A percentile compares a stretch with the other conserved stretches of the same genome.
These are phyloP conservation scores for Yarrowia porcina DNA, from an alignment of 805 yeast genomes.

Conservation along the genomic window DNA sequence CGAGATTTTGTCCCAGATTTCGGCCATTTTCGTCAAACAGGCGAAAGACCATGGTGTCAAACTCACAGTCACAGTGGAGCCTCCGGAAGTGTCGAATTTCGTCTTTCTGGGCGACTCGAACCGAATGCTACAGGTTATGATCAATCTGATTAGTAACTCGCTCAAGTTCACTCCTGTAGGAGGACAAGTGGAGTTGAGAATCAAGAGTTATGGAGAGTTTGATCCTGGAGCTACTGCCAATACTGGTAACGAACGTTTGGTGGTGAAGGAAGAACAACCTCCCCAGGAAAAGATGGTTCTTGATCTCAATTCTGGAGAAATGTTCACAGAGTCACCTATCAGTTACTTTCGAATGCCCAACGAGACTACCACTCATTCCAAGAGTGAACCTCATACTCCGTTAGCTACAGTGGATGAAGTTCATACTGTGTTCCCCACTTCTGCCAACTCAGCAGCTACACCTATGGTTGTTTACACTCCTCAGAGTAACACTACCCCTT, in stretches of 20 bases:
- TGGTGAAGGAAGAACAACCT: not conserved
- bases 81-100: conserved; percentile 50
- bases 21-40: conserved; percentile 63
- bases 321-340: conserved; percentile 20
- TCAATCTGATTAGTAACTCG: conserved; percentile 87
- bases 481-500: not conserved
- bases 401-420: conserved; percentile 11
- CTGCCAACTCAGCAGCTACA: not conserved
- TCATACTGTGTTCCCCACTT: not conserved
- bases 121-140: conserved; percentile 81
- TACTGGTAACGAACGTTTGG: conserved; percentile 13
- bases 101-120: conserved; percentile 80
- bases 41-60: conserved; percentile 63
- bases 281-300: conserved; percentile 19
- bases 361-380: not conserved
- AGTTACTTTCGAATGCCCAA: not conserved
- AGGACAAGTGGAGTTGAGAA: conserved; percentile 34
- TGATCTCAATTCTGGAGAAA: conserved; percentile 2
- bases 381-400: conserved; percentile 18
- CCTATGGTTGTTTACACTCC: not conserved
- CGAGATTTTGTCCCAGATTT: conserved; percentile 75
- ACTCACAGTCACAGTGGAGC: conserved; percentile 58
- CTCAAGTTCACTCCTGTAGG: conserved; percentile 80
- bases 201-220: conserved; percentile 23
- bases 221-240: conserved; percentile 20